Evolutionary conservation across 2,329 filamentous ascomycete species (phyloP).

Genomic region (Aspergillus felis): DNA sequence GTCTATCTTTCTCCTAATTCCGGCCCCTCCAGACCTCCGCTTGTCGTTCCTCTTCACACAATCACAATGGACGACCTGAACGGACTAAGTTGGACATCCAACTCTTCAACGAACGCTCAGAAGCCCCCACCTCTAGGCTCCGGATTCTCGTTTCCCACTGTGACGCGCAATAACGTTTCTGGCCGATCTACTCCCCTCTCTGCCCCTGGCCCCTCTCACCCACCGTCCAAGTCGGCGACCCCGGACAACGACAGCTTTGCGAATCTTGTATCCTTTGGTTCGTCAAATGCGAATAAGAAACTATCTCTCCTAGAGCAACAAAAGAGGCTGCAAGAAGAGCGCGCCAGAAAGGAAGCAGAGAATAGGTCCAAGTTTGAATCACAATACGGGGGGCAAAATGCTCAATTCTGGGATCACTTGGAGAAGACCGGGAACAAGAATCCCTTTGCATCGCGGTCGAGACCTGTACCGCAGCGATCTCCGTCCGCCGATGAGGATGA

Average conservation of each 20-base stretch:
- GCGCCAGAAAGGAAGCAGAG: constrained; percentile 69
- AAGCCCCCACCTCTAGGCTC: constrained; percentile 38
- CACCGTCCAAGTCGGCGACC: constrained; percentile 39
- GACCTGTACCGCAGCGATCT: constrained; percentile 45
- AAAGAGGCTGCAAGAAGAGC: constrained; percentile 71
- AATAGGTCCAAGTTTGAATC: constrained; percentile 66
- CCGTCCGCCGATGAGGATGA: constrained; percentile 55
- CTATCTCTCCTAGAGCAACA: constrained; percentile 65
- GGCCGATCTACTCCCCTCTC: constrained; percentile 43
- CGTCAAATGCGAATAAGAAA: constrained; percentile 55
- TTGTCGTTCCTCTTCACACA: constrained; percentile 5
- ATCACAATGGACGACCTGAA: constrained; percentile 46
- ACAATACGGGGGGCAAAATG: constrained; percentile 66
- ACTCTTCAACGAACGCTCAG: constrained; percentile 26
- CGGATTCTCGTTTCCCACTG: constrained; percentile 30
- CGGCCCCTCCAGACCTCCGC: constrained; percentile 16
- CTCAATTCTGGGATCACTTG: constrained; percentile 71
- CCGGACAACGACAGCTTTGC: constrained; percentile 54
- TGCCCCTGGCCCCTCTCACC: constrained; percentile 26
- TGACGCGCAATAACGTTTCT: constrained; percentile 37
- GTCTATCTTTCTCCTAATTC: constrained; percentile 18
- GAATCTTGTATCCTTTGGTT: constrained; percentile 60
- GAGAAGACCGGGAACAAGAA: constrained; percentile 52
- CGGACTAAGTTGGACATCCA: constrained; percentile 44
- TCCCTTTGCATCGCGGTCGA: constrained; percentile 33